Evolutionary conservation across 768 basidiomycete genomes (phyloP).

Genomic region (Lanmaoa rubissima): DNA sequence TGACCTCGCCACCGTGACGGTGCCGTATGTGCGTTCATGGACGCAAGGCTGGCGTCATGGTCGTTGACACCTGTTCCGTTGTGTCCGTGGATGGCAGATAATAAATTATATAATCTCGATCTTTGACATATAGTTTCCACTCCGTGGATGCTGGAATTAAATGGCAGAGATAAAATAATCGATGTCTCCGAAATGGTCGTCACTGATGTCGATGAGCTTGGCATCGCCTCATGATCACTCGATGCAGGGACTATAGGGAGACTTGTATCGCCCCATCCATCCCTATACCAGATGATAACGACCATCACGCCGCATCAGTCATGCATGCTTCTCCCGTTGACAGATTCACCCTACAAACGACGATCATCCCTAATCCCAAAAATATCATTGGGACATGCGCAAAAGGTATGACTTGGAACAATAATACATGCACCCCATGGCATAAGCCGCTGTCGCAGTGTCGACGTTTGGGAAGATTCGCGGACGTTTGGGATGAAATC

Average conservation of each 20-base stretch:
- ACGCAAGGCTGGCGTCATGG: not conserved
- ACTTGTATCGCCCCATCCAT: not conserved
- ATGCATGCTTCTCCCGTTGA: not conserved
- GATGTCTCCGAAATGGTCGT: not conserved
- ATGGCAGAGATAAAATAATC: not conserved
- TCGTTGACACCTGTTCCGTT: not conserved
- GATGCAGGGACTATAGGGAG: not conserved
- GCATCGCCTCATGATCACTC: conserved; percentile 5
- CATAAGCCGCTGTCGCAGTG: not conserved
- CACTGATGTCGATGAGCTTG: too few species aligned
- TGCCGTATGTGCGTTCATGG: not conserved
- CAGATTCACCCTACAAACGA: conserved; percentile 1
- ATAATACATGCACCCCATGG: not conserved
- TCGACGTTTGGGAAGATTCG: not conserved
- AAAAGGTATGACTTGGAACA: not conserved
- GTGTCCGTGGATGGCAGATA: not conserved
- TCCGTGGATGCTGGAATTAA: not conserved
- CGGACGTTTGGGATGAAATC: not conserved
- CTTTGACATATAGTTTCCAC: not conserved
- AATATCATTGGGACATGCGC: not conserved
- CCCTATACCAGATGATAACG: not conserved
- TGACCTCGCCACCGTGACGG: conserved; percentile 4
- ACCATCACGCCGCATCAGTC: not conserved
- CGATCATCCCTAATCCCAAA: conserved; percentile 1
- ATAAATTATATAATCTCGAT: not conserved